Conservation (phyloP, 2,329 filamentous ascomycete genomes). For the Fusarium phyllophilum region DNA sequence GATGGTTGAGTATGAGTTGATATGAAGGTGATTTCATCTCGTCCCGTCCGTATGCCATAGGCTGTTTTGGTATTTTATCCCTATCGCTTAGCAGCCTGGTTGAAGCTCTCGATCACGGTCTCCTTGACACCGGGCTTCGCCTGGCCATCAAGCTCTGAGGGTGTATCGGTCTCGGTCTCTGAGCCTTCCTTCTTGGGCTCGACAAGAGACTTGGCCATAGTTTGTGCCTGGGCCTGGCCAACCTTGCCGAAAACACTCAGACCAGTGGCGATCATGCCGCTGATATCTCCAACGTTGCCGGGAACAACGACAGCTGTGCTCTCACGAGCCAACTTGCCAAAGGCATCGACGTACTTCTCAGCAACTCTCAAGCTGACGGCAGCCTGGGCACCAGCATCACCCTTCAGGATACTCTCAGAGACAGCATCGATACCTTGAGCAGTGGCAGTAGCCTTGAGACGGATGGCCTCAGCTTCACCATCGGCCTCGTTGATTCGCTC, state of each 20-base stretch:
- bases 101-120: conserved; percentile 54
- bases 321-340: conserved; percentile 91
- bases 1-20: conserved; percentile 32
- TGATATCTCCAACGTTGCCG: conserved; percentile 95
- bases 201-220: conserved; percentile 66
- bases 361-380: conserved; percentile 90
- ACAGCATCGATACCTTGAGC: conserved; percentile 90
- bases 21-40: conserved; percentile 7
- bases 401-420: conserved; percentile 76
- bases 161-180: conserved; percentile 25
- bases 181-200: conserved; percentile 45
- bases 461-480: conserved; percentile 94
- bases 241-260: conserved; percentile 97
- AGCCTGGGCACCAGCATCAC: conserved; percentile 78
- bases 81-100: conserved; percentile 49
- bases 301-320: conserved; percentile 95
- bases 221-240: conserved; percentile 78
- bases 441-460: conserved; percentile 85
- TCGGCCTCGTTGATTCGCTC: conserved; percentile 93
- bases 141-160: conserved; percentile 15
- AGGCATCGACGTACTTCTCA: conserved; percentile 98
- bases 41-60: not conserved
- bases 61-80: not conserved
- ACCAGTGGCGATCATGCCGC: conserved; percentile 95
- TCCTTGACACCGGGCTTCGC: conserved; percentile 50